These are phyloP conservation scores for Calonectria honghensis DNA, from an alignment of 2,329 filamentous ascomycete genomes.

Conservation along the genomic window DNA sequence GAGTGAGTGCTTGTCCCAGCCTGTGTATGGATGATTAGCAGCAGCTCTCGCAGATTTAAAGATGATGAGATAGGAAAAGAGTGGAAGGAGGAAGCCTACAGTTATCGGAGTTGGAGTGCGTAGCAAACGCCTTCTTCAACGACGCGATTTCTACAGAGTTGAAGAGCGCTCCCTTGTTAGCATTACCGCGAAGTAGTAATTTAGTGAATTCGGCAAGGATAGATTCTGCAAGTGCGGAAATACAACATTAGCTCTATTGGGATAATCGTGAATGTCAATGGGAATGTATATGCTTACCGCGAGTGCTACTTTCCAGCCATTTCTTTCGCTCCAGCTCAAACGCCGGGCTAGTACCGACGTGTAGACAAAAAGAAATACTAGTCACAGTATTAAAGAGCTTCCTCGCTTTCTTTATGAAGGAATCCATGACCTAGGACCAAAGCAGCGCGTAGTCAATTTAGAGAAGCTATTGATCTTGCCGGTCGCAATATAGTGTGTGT, in stretches of 20 bases:
- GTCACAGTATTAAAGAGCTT: neutral
- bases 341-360: neutral
- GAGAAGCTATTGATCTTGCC: neutral
- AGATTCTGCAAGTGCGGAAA: neutral
- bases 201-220: constrained; percentile 3
- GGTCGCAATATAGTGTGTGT: neutral
- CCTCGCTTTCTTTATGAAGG: neutral
- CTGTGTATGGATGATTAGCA: neutral
- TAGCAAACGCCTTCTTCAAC: constrained; percentile 1
- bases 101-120: neutral
- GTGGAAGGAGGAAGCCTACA: neutral
- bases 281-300: neutral
- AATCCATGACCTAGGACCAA: neutral
- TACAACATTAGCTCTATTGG: neutral
- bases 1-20: constrained; percentile 1
- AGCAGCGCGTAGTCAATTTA: neutral
- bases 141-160: neutral
- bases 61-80: neutral
- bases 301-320: constrained; percentile 9
- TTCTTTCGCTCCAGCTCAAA: neutral
- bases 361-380: too few species aligned
- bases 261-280: neutral
- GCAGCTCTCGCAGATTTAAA: neutral
- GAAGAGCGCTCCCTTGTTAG: neutral
- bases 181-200: neutral